Conservation (phyloP, 177 flowering plant species). For the Vitis hybrid region DNA sequence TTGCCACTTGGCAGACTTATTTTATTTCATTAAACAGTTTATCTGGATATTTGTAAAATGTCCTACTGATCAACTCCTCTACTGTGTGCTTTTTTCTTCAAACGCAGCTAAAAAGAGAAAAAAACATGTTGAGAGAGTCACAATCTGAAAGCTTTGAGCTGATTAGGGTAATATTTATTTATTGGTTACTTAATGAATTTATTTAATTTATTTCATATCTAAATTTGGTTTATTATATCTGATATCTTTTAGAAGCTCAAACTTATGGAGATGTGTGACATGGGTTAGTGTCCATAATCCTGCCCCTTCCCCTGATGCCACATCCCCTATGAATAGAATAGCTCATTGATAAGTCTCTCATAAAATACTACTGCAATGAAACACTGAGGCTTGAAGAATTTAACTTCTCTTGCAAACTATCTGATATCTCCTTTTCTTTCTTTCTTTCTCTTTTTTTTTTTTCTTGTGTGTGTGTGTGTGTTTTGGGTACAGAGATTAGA, state of each 20-base stretch:
- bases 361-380: not conserved
- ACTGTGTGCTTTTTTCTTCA: conserved; percentile 1
- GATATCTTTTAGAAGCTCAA: not conserved
- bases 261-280: no score
- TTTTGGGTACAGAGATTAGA: conserved; percentile 54
- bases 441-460: not conserved
- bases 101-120: conserved; percentile 61
- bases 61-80: not conserved
- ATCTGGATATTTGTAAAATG: not conserved
- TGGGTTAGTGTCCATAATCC: no score
- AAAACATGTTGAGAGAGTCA: conserved; percentile 59
- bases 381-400: not conserved
- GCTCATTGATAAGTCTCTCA: no score
- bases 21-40: not conserved
- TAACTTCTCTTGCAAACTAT: not conserved
- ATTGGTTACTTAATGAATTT: not conserved
- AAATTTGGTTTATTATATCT: not conserved
- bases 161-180: conserved; percentile 43
- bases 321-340: no score
- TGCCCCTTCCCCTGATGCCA: no score
- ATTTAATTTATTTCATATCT: not conserved
- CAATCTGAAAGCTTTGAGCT: conserved; percentile 57
- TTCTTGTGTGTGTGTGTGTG: no score
- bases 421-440: conserved; percentile 3
- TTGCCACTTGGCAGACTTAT: not conserved